Percentiles rank a stretch among this genome's conserved stretches.
These are phyloP conservation scores for Hordeum pubiflorum DNA, from an alignment of 202 grass and related monocot genomes.

Conservation along the genomic window DNA sequence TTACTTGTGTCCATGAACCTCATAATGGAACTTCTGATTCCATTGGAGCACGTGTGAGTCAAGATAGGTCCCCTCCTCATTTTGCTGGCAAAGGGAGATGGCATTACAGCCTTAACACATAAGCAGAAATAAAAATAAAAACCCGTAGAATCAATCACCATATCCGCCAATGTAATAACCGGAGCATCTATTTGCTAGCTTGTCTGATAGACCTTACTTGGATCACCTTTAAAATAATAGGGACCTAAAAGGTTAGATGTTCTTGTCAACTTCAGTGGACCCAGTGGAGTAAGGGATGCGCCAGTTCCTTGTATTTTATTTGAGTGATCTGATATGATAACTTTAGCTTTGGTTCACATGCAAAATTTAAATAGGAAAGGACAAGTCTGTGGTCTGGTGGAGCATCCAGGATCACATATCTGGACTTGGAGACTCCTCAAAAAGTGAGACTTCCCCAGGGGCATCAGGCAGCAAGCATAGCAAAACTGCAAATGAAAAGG, in stretches of 20 bases:
- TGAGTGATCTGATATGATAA: slow-evolving; percentile 7
- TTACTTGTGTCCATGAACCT: not conserved
- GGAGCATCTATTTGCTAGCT: not conserved
- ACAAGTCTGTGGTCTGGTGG: slow-evolving; percentile 87
- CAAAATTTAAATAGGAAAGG: slow-evolving; percentile 56
- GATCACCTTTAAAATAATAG: not conserved
- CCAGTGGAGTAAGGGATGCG: not conserved
- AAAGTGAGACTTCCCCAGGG: slow-evolving; percentile 36
- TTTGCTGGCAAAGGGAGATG: not conserved
- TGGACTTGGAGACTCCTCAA: slow-evolving; percentile 51
- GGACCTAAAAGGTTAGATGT: not conserved
- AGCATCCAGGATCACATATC: slow-evolving; percentile 88
- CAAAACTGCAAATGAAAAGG: slow-evolving; percentile 57
- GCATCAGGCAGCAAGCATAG: slow-evolving; percentile 49
- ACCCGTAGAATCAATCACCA: not conserved
- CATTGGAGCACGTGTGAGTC: not conserved
- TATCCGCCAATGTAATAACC: not conserved
- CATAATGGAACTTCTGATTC: not conserved
- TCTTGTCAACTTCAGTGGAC: not conserved
- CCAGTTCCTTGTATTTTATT: not conserved
- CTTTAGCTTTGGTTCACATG: slow-evolving; percentile 15
- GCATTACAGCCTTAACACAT: not conserved
- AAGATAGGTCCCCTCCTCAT: not conserved
- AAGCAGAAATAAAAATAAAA: not conserved
- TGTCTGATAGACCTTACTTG: not conserved